A percentile compares a stretch with the other conserved stretches of the same genome.
These are phyloP conservation scores for Thielaviopsis ethacetica DNA, from an alignment of 2,329 filamentous ascomycete genomes.

Conservation along the genomic window DNA sequence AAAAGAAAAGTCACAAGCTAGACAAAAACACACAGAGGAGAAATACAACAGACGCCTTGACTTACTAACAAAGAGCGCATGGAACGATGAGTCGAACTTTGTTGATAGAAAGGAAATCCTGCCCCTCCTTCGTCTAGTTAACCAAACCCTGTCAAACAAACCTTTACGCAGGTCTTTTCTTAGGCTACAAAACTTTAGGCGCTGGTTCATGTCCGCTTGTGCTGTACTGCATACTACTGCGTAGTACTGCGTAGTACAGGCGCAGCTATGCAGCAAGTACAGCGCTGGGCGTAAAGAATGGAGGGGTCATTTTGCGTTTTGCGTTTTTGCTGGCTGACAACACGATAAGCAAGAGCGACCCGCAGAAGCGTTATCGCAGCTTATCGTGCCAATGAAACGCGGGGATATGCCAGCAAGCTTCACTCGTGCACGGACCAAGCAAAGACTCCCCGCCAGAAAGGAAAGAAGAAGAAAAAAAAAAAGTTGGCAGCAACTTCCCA, in stretches of 20 bases:
- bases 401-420: neutral
- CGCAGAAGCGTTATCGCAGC: neutral
- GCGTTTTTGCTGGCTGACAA: neutral
- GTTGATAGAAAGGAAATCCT: neutral
- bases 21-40: neutral
- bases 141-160: neutral
- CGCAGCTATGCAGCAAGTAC: too few relatives aligned
- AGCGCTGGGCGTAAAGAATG: neutral
- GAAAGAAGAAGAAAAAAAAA: neutral
- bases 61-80: neutral
- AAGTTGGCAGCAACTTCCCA: neutral
- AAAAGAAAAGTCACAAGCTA: neutral
- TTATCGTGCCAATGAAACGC: constrained; percentile 4
- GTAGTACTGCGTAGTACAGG: too few relatives aligned
- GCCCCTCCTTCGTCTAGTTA: neutral
- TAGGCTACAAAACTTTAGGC: neutral
- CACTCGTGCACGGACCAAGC: neutral
- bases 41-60: neutral
- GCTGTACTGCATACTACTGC: too few relatives aligned
- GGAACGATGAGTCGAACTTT: neutral
- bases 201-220: neutral
- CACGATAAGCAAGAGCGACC: neutral
- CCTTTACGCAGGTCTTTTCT: neutral
- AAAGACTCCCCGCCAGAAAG: neutral
- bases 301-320: neutral